Evolutionary conservation across 371 early-diverging fungal species (phyloP), one percentile per base, ranked within the genome.

Genomic region (Rhizopus sp.): DNA sequence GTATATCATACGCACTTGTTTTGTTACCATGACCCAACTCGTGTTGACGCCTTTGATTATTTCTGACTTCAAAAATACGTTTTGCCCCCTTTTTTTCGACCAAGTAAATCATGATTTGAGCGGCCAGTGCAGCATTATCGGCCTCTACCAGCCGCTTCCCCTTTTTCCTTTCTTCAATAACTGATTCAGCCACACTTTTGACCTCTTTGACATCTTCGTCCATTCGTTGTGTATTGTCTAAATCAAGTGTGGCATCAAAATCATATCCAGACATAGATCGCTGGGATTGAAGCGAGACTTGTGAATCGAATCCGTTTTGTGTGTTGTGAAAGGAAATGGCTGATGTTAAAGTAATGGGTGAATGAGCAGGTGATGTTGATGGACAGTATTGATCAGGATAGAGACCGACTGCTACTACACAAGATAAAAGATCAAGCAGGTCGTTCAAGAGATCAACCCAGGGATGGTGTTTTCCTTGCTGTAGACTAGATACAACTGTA

Each of bases 31-130:
- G 29, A 9, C 34, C 50, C 37, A 32, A n/a, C 7, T 6, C 54
- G 59, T 12, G 50, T 33, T 57, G 62, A 31, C 60, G 52, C 46
- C 52, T 38, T 47, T 60, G 68, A 42, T 55, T 67, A 39, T 73
- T 54, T 46, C 59, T 55, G 5, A 72, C 60, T 47, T 77, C 70
- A 66, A 77, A 72, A 5, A 77, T 62, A 13, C 72, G 59, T 32
- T 73, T 77, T 0, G 65, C 62, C 23, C 65, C 58, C 53, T 63
- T 69, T 46, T 71, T 73, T 29, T 77, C 77, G 7, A 77, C 68
- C 29, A 77, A 39, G 5, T 68, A 57, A 31, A 72, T 71, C 64
- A 77, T 71, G 5, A 77, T 64, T 7, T 66, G 64, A 9, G 74
- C 69, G 23, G 77, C 77, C 31, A 51, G 8, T 9, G 58, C 53